A percentile compares a stretch with the other conserved stretches of the same genome.
Conservation (phyloP, 2,329 filamentous ascomycete genomes). For the Hortaea werneckii region DNA sequence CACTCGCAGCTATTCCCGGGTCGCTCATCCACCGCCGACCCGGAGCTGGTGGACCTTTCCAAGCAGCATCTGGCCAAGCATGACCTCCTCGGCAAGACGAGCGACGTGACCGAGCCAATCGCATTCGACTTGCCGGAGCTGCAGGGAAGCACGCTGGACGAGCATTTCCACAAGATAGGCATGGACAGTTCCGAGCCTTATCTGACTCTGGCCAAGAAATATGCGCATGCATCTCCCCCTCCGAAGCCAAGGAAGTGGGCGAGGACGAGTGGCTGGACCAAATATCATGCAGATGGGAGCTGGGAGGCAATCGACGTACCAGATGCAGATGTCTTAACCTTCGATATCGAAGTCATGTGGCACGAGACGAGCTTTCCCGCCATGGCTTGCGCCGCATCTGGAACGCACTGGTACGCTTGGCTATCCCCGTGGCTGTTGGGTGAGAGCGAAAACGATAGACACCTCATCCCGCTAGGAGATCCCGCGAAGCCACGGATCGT, state of each 20-base stretch:
- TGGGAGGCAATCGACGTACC: constrained; percentile 67
- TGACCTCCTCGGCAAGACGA: constrained; percentile 82
- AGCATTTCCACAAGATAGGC: constrained; percentile 86
- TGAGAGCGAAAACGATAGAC: constrained; percentile 64
- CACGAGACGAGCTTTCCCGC: constrained; percentile 86
- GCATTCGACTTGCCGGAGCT: constrained; percentile 76
- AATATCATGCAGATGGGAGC: constrained; percentile 66
- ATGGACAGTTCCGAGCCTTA: constrained; percentile 81
- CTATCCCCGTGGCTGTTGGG: constrained; percentile 88
- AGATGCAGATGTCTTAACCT: constrained; percentile 72
- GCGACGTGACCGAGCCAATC: constrained; percentile 61
- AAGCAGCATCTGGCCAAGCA: constrained; percentile 75
- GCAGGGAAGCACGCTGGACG: constrained; percentile 72
- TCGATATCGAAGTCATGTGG: constrained; percentile 96
- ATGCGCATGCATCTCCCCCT: constrained; percentile 51
- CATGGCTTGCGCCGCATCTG: constrained; percentile 89
- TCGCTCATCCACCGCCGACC: constrained; percentile 55
- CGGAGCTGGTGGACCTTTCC: constrained; percentile 68
- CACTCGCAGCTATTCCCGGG: constrained; percentile 69
- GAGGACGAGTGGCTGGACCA: constrained; percentile 80
- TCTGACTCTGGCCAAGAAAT: constrained; percentile 62
- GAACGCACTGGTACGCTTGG: constrained; percentile 94
- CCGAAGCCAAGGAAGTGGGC: constrained; percentile 63
- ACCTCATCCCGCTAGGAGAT: constrained; percentile 81
- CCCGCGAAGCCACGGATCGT: constrained; percentile 62